Percentiles rank a stretch among this genome's conserved stretches.
Conservation (phyloP, 2,329 filamentous ascomycete genomes). For the Ceratocystis smalleyi region DNA sequence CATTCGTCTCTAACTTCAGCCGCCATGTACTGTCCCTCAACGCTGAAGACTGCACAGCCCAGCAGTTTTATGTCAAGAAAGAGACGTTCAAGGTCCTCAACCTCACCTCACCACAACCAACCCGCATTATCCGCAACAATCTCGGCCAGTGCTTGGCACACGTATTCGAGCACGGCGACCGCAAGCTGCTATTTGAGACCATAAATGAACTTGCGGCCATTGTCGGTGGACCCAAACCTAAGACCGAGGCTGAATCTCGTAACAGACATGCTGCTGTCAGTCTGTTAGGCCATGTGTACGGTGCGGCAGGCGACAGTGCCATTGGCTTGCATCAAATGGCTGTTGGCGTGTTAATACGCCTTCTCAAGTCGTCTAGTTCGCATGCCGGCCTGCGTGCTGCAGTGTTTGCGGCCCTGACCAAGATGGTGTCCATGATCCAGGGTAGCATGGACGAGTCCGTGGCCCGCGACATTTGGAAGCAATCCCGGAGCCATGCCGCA, state of each 20-base stretch:
- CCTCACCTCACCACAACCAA: slow-evolving; percentile 64
- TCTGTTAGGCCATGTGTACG: slow-evolving; percentile 79
- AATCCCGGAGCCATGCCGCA: slow-evolving; percentile 58
- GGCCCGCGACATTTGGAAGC: slow-evolving; percentile 88
- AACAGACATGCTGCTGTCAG: slow-evolving; percentile 76
- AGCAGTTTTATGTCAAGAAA: slow-evolving; percentile 85
- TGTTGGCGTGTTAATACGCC: slow-evolving; percentile 56
- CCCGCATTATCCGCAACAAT: slow-evolving; percentile 78
- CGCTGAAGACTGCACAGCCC: slow-evolving; percentile 65
- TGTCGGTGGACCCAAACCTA: slow-evolving; percentile 56
- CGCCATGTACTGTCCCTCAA: slow-evolving; percentile 63
- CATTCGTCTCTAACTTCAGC: slow-evolving; percentile 67
- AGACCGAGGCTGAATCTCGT: slow-evolving; percentile 58
- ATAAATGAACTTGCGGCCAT: slow-evolving; percentile 74
- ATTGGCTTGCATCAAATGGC: slow-evolving; percentile 66
- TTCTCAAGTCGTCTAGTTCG: slow-evolving; percentile 61
- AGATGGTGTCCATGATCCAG: slow-evolving; percentile 60
- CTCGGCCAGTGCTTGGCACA: slow-evolving; percentile 69
- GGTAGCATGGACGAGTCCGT: slow-evolving; percentile 67
- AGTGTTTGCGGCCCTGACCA: slow-evolving; percentile 58
- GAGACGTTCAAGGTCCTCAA: slow-evolving; percentile 89
- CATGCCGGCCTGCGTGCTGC: slow-evolving; percentile 72
- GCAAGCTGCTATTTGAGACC: slow-evolving; percentile 84
- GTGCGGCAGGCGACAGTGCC: slow-evolving; percentile 82
- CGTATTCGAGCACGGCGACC: slow-evolving; percentile 71